phyloP scores from a whole-genome alignment of 208 protist species.

The Sergeia podlipaevii region DNA sequence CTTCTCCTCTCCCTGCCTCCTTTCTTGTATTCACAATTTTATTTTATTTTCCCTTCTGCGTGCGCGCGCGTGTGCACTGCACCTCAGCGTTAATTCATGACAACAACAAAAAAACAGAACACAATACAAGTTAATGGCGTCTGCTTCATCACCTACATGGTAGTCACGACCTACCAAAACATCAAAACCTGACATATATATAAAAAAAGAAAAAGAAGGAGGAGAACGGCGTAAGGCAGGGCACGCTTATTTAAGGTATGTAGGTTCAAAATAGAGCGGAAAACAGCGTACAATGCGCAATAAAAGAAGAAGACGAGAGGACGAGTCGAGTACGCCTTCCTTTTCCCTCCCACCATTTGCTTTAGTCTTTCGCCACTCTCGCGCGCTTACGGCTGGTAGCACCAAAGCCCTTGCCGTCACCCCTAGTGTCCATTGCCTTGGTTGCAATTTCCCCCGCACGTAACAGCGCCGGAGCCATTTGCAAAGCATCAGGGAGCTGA shows the following conservation, averaged over 20 bases:
- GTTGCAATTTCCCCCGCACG: conserved; percentile 46
- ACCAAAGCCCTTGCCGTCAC: conserved; percentile 82
- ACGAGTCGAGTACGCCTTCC: not conserved
- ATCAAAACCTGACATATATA: not conserved
- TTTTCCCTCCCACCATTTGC: not conserved
- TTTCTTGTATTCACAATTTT: too few relatives aligned
- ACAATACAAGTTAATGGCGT: too few relatives aligned
- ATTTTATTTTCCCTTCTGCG: not conserved
- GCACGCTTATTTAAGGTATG: not conserved
- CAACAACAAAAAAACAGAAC: not conserved
- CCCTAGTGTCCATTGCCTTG: conserved; percentile 65
- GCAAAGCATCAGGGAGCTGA: conserved; percentile 88
- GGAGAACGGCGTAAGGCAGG: too few relatives aligned
- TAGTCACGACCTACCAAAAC: not conserved
- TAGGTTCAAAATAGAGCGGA: conserved; percentile 9
- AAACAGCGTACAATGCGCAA: conserved; percentile 4
- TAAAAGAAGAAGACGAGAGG: conserved; percentile 9
- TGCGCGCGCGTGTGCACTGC: not conserved
- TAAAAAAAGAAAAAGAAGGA: conserved; percentile 4
- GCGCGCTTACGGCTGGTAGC: conserved; percentile 26
- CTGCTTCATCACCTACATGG: not conserved
- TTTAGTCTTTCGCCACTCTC: not conserved
- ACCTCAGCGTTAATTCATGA: not conserved
- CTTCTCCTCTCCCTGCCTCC: too few relatives aligned
- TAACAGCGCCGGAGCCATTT: conserved; percentile 64